phyloP scores from a whole-genome alignment of 2,329 filamentous ascomycete species.

The Ampelomyces quisqualis region DNA sequence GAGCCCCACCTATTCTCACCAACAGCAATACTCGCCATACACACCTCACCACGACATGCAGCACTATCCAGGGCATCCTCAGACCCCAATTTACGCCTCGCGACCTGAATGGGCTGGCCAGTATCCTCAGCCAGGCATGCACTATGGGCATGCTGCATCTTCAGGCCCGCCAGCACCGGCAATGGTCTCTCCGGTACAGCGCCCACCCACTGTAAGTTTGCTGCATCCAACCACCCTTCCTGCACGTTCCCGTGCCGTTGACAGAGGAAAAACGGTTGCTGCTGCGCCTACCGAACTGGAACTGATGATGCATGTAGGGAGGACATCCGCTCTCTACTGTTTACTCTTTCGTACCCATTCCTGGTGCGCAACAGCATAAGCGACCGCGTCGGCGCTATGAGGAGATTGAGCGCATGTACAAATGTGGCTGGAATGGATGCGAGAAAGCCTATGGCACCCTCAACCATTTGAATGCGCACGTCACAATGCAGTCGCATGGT shows the following conservation, averaged over 20 bases:
- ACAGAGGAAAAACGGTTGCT: not conserved
- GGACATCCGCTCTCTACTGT: constrained; percentile 69
- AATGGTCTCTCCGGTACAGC: constrained; percentile 61
- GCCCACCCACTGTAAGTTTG: constrained; percentile 62
- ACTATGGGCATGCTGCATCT: constrained; percentile 57
- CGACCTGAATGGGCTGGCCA: constrained; percentile 70
- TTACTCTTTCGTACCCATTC: constrained; percentile 97
- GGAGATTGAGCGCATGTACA: constrained; percentile 99
- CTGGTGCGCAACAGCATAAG: constrained; percentile 96
- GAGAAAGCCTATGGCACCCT: constrained; percentile 98
- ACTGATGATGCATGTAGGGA: constrained; percentile 40
- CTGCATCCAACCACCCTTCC: not conserved
- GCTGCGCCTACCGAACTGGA: not conserved
- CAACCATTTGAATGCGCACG: constrained; percentile 96
- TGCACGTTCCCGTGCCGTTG: not conserved
- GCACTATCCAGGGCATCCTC: constrained; percentile 65
- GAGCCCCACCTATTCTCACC: constrained; percentile 85
- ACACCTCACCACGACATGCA: constrained; percentile 82
- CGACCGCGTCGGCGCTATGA: constrained; percentile 90
- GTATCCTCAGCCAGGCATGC: constrained; percentile 53
- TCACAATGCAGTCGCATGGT: constrained; percentile 98
- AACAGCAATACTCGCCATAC: constrained; percentile 83
- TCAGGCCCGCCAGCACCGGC: constrained; percentile 58
- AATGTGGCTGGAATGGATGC: constrained; percentile 97
- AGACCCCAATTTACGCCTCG: constrained; percentile 61